phyloP scores from a whole-genome alignment of 2,329 filamentous ascomycete species.

The Colletotrichum gigasporum region DNA sequence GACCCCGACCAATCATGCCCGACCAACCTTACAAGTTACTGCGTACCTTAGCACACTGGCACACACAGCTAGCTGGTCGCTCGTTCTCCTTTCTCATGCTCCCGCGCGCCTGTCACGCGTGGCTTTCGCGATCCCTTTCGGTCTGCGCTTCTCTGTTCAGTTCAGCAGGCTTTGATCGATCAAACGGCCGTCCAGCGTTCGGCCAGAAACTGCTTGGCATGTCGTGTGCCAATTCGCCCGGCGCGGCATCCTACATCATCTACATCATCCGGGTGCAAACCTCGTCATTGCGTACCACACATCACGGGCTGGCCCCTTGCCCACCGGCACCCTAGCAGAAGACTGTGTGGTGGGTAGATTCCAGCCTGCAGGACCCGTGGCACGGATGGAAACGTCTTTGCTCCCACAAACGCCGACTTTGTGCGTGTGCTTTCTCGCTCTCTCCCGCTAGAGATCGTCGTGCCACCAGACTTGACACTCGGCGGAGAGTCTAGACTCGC shows the following conservation, averaged over 20 bases:
- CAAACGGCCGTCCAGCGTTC: neutral
- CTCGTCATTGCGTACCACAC: neutral
- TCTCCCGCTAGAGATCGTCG: neutral
- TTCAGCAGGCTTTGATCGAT: neutral
- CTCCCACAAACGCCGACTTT: conserved; percentile 13
- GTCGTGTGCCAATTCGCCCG: neutral
- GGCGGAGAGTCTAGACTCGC: neutral
- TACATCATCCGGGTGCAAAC: neutral
- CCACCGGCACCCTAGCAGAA: neutral
- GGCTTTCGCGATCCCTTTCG: neutral
- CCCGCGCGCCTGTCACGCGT: conserved; percentile 19
- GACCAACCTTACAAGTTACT: neutral
- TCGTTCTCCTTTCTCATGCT: neutral
- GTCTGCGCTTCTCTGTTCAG: neutral
- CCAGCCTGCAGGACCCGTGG: conserved; percentile 2
- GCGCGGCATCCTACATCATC: conserved; percentile 5
- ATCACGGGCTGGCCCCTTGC: neutral
- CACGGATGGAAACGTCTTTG: conserved; percentile 29
- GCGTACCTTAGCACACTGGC: too few relatives aligned
- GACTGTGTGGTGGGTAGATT: neutral
- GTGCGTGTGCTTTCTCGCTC: neutral
- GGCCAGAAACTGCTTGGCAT: neutral
- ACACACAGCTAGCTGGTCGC: too few relatives aligned
- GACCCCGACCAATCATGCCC: conserved; percentile 1
- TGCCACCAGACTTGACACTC: conserved; percentile 5